These are phyloP conservation scores for Penicillium psychrosexuale DNA, from an alignment of 2,329 filamentous ascomycete species.

Conservation along the genomic window DNA sequence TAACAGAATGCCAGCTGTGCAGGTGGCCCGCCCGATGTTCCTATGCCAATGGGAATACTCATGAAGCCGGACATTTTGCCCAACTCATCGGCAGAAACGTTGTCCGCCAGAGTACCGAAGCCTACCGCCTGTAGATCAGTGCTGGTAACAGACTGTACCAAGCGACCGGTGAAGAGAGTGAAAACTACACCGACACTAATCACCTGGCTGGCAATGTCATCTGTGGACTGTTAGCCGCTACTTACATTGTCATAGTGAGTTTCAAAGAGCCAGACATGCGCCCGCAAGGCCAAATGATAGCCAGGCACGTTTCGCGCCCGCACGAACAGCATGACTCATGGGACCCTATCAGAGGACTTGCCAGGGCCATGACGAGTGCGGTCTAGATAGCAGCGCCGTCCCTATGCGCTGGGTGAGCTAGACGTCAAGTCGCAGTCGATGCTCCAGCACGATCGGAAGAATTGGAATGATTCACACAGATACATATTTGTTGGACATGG, in stretches of 20 bases:
- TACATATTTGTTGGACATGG: too few relatives aligned
- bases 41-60: conserved; percentile 24
- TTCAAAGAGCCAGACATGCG: conserved; percentile 23
- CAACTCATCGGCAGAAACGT: conserved; percentile 24
- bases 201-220: not conserved
- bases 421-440: conserved; percentile 24
- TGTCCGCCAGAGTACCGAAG: conserved; percentile 28
- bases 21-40: conserved; percentile 29
- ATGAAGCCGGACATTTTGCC: conserved; percentile 27
- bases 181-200: conserved; percentile 13
- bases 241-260: conserved; percentile 24
- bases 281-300: conserved; percentile 21
- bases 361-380: conserved; percentile 23
- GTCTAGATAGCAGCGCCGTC: conserved; percentile 26
- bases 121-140: conserved; percentile 31
- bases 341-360: conserved; percentile 25
- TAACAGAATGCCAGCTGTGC: conserved; percentile 27
- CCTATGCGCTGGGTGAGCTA: conserved; percentile 26
- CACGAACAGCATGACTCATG: conserved; percentile 21
- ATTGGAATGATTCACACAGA: conserved; percentile 32
- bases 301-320: conserved; percentile 18
- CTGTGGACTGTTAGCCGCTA: not conserved
- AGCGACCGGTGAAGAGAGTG: conserved; percentile 25
- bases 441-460: conserved; percentile 28
- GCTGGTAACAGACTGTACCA: conserved; percentile 28